Percentiles rank a stretch among this genome's conserved stretches.
These are phyloP conservation scores for Lepidium didymum DNA, from an alignment of 345 rosid species.

Conservation along the genomic window DNA sequence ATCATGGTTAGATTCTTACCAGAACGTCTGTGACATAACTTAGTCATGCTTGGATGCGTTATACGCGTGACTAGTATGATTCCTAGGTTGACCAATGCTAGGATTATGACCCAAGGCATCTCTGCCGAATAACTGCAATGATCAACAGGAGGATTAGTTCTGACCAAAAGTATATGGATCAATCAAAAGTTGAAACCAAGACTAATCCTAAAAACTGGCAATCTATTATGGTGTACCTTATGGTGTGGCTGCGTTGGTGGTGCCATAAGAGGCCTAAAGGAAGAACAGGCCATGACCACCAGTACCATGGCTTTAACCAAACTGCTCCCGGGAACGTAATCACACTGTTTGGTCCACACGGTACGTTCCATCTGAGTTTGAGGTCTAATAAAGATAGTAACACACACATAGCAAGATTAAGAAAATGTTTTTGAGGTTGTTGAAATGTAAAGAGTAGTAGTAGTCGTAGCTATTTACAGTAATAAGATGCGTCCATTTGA, in stretches of 20 bases:
- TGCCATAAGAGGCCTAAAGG: constrained; percentile 89
- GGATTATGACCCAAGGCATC: constrained; percentile 61
- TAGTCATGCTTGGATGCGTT: constrained; percentile 59
- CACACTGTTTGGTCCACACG: constrained; percentile 92
- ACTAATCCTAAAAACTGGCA: background rate
- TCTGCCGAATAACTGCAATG: constrained; percentile 58
- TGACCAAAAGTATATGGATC: background rate
- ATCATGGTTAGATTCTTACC: constrained; percentile 49
- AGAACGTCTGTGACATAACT: constrained; percentile 65
- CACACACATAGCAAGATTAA: background rate
- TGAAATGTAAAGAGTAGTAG: background rate
- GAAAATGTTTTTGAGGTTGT: background rate
- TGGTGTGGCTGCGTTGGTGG: constrained; percentile 55
- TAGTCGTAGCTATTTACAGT: constrained; percentile 43
- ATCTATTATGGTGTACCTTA: constrained; percentile 42
- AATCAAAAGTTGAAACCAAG: background rate
- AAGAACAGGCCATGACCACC: constrained; percentile 99
- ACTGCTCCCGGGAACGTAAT: constrained; percentile 93
- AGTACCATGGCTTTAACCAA: constrained; percentile 98
- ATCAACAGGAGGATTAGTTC: background rate
- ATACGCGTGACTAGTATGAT: constrained; percentile 54
- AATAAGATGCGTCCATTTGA: constrained; percentile 97
- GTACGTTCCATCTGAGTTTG: constrained; percentile 77
- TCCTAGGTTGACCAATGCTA: constrained; percentile 55
- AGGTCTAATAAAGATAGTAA: constrained; percentile 44